Base-by-base conservation (phyloP, 768 basidiomycete species). In the Favolaschia claudopus region DNA sequence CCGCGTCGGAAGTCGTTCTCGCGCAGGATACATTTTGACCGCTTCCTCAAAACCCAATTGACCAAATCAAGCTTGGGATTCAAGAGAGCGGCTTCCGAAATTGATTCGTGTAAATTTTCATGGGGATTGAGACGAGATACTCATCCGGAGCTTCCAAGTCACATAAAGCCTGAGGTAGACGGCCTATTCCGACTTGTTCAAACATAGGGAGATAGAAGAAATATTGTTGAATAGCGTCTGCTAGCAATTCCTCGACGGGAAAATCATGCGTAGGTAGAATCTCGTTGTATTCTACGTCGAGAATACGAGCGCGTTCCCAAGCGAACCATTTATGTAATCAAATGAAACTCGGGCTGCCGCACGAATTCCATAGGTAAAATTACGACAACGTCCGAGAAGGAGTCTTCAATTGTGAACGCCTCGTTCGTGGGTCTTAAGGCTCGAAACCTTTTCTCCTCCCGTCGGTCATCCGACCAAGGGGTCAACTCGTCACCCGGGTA, bases 251-350 rank as follows among this genome's bases (percentile, higher is more conserved):
- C n/a, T n/a, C n/a, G n/a, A n/a, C n/a, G n/a, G n/a, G n/a, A n/a
- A n/a, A n/a, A n/a, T n/a, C n/a, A n/a, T n/a, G n/a, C n/a, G n/a
- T n/a, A n/a, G n/a, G n/a, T n/a, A n/a, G n/a, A n/a, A n/a, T n/a
- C n/a, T n/a, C n/a, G n/a, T n/a, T n/a, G n/a, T n/a, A n/a, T n/a
- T n/a, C n/a, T n/a, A n/a, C n/a, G n/a, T n/a, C n/a, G n/a, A n/a
- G n/a, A n/a, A n/a, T n/a, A n/a, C n/a, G n/a, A n/a, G 53, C 42
- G 14, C 43, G 43, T 7, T 6, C 0, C 1, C 31, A 12, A 2
- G 53, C 53, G n/a, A 44, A 54, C 53, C 53, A 54, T 12, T 54
- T 39, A 10, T n/a, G n/a, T n/a, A n/a, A 37, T 0, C 15, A 54
- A 20, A 10, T 29, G 43, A 27, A 54, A 54, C 7, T 19, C 17